Conservation (phyloP, 192 early-diverging fungal genomes). For the Lobosporangium transversale region DNA sequence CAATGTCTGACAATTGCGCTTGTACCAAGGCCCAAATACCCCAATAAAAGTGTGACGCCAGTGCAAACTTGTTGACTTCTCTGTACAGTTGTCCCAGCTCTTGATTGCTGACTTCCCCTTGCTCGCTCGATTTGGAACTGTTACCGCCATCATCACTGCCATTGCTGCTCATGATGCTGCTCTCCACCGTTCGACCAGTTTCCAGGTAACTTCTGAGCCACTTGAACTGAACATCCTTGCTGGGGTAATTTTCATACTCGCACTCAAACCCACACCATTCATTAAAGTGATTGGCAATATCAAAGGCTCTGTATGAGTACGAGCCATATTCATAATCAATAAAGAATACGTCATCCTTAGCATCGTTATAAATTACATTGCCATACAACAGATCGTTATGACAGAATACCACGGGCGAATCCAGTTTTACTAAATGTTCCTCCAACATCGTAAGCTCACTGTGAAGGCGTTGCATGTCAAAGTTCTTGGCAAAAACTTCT, state of each 20-base stretch:
- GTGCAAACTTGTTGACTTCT: conserved; percentile 84
- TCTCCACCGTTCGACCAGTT: conserved; percentile 41
- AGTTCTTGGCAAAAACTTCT: conserved; percentile 63
- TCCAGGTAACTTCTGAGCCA: conserved; percentile 85
- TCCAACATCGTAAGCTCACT: conserved; percentile 65
- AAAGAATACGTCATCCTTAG: conserved; percentile 72
- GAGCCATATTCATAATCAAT: conserved; percentile 96
- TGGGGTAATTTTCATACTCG: conserved; percentile 87
- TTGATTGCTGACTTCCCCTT: conserved; percentile 25
- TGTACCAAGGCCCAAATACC: conserved; percentile 84
- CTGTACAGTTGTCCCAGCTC: conserved; percentile 72
- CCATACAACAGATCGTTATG: conserved; percentile 94
- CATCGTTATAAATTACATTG: conserved; percentile 84
- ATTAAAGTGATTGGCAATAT: conserved; percentile 97
- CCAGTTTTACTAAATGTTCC: conserved; percentile 59
- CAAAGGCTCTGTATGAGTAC: conserved; percentile 88
- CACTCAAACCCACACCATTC: conserved; percentile 93
- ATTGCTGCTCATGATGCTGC: background rate
- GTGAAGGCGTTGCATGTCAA: conserved; percentile 55
- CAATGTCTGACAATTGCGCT: conserved; percentile 88
- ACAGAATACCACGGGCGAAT: conserved; percentile 87
- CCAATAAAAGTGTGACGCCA: conserved; percentile 96
- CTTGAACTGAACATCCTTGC: conserved; percentile 68
- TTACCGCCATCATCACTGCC: too few species aligned
- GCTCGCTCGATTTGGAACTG: background rate